These are phyloP conservation scores for Clarireedia sp. DNA, from an alignment of 2,329 filamentous ascomycete genomes.

Conservation along the genomic window DNA sequence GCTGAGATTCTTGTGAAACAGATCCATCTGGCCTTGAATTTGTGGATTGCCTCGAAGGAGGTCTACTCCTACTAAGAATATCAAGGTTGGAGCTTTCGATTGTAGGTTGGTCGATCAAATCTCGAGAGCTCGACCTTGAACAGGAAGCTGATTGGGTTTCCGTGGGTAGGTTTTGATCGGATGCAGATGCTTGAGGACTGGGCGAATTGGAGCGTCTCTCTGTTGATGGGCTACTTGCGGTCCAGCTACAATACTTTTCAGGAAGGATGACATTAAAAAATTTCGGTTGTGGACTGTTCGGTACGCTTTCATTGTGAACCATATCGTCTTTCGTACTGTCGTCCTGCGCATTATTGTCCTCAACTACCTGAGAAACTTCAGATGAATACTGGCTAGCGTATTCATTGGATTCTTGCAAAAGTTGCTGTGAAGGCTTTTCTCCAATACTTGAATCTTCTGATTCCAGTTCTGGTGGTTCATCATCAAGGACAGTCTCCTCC, in stretches of 20 bases:
- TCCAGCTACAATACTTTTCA: no score
- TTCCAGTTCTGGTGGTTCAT: not conserved
- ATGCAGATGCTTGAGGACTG: no score
- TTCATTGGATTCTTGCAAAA: constrained; percentile 8
- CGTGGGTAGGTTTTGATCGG: not conserved
- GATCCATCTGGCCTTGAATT: constrained; percentile 1
- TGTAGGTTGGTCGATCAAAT: not conserved
- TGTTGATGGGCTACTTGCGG: not conserved
- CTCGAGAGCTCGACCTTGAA: not conserved
- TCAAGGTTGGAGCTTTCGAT: no score
- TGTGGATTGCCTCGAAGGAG: not conserved
- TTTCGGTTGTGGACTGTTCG: no score
- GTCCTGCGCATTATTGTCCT: not conserved
- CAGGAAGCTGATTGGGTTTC: not conserved
- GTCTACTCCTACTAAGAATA: not conserved
- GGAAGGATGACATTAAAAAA: no score
- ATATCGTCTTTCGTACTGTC: not conserved
- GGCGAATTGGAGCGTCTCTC: not conserved
- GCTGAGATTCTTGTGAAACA: not conserved
- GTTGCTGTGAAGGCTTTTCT: constrained; percentile 6
- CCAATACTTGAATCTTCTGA: not conserved
- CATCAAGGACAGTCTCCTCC: not conserved
- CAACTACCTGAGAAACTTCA: constrained; percentile 1
- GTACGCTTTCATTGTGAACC: no score
- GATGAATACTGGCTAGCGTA: constrained; percentile 4